Evolutionary conservation across 148 eudicot genomes (phyloP), one percentile per base, ranked within the genome.

Genomic region (Selenicereus undatus): DNA sequence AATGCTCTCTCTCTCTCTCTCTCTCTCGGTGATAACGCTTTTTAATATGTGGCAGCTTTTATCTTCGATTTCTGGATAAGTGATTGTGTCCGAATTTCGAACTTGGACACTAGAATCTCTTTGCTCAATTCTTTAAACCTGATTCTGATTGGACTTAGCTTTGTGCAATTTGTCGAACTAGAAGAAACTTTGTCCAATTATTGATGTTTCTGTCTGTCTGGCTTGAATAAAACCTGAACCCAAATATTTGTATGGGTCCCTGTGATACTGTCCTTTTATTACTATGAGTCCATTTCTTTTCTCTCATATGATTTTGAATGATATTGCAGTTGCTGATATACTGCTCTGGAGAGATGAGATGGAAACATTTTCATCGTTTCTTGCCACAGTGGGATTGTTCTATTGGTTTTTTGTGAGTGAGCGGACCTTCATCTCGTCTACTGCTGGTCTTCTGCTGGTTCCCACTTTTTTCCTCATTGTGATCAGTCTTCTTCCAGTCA

Each of bases 301-400:
- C 39, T 42, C 58, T 76, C 64, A 48, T 26, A 35, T 84, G 72
- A 82, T 74, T 69, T 48, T 73, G 62, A 39, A 24, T 71, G 56
- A 29, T 75, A 74, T 56, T 92, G 90, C 95, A 95, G 99, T 93
- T 87, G 94, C 97, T 78, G 95, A 95, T 75, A 83, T 95, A 80
- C 85, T 96, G 73, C 87, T 96, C 29, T 96, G 99, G 99, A 92
- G 95, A 85, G 93, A 96, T 79, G 98, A 96, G 89, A 92, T 83
- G 93, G 93, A 86, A 81, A 88, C 95, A 48, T 96, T 93, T 86
- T 74, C 88, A 56, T 91, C 82, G 84, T 96, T 96, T 81, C 85
- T 89, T 78, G 86, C 81, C 64, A 78, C 86, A 58, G 89, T 80
- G 79, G 71, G 83, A 50, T 78, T 92, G 52, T 92, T 86, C 83